Base-by-base conservation (phyloP, 192 early-diverging fungal species). In the Backusella liffmaniae region DNA sequence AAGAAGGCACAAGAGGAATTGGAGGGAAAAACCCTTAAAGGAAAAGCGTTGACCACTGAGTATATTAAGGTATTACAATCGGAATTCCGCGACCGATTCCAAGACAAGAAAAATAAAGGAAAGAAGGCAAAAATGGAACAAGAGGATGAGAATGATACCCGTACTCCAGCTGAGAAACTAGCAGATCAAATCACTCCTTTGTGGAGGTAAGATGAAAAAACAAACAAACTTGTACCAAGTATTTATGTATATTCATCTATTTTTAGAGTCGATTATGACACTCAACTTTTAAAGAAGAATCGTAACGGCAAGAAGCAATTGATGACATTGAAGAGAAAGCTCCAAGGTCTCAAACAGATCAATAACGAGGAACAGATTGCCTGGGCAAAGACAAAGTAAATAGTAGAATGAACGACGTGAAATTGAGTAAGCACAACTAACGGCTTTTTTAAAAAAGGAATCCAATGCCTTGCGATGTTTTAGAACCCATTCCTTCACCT, bases 141-240 rank as follows among this genome's bases (percentile, higher is more conserved):
- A 73, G 66, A 72, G n/a, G 26, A 76, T 29, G 56, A 21, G 4
- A 32, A 76, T 42, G 87, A 91, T 76, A 67, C 75, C 21, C 83
- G 86, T 39, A 84, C 88, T 5, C 88, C 90, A 9, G 76, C 83
- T 39, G 92, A 93, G 77, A 78, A 81, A 41, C 77, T 94, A 37
- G 85, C 85, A 29, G 90, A 92, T 79, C 91, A 94, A 83, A 88
- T 93, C 18, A 94, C 91, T 0, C 91, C 92, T 35, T 82, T 92
- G 29, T 86, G 88, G 84, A 89, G 82, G 87, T 88, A 80, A 49
- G 42, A 13, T 15, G 1, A 46, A 8, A 53, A 5, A n/a, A 18
- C 16, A 26, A 29, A 71, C 2, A n/a, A n/a, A n/a, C n/a, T n/a
- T 49, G 42, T 32, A 3, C 3, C 3, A 44, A 44, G 15, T 12